Percentiles rank a stretch among this genome's conserved stretches.
phyloP scores from a whole-genome alignment of 345 rosid genomes.

The Mallotus nudiflorus region DNA sequence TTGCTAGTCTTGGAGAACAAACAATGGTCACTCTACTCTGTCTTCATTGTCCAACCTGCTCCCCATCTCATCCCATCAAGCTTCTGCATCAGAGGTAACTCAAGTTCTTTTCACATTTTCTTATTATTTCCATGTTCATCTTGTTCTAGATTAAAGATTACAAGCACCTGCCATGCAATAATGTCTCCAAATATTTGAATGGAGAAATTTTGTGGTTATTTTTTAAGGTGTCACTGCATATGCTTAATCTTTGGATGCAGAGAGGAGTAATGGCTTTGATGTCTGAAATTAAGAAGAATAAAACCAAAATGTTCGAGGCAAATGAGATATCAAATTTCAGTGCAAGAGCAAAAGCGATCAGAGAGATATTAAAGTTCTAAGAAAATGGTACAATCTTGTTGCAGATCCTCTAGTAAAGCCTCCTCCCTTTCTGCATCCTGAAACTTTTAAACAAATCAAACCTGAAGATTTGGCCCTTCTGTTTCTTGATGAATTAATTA shows the following conservation, averaged over 20 bases:
- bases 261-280: constrained; percentile 32
- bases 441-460: constrained; percentile 64
- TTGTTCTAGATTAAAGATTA: too few relatives aligned
- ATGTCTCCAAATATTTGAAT: too few relatives aligned
- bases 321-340: constrained; percentile 43
- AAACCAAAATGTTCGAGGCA: constrained; percentile 18
- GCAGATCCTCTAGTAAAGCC: constrained; percentile 82
- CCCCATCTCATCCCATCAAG: constrained; percentile 13
- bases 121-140: background rate
- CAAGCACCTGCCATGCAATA: too few relatives aligned
- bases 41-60: too few relatives aligned
- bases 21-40: too few relatives aligned
- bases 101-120: background rate
- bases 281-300: constrained; percentile 30
- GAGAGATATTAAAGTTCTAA: constrained; percentile 26
- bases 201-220: too few relatives aligned
- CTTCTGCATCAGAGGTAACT: constrained; percentile 22
- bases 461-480: constrained; percentile 80
- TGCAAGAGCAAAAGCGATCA: constrained; percentile 45
- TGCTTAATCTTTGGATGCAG: constrained; percentile 18
- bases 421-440: constrained; percentile 79
- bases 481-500: constrained; percentile 75
- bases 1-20: too few relatives aligned
- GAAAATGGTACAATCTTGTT: constrained; percentile 68
- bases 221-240: too few relatives aligned